Evolutionary conservation across 2,329 filamentous ascomycete species (phyloP).

Genomic region (Hypoxylon sp.): DNA sequence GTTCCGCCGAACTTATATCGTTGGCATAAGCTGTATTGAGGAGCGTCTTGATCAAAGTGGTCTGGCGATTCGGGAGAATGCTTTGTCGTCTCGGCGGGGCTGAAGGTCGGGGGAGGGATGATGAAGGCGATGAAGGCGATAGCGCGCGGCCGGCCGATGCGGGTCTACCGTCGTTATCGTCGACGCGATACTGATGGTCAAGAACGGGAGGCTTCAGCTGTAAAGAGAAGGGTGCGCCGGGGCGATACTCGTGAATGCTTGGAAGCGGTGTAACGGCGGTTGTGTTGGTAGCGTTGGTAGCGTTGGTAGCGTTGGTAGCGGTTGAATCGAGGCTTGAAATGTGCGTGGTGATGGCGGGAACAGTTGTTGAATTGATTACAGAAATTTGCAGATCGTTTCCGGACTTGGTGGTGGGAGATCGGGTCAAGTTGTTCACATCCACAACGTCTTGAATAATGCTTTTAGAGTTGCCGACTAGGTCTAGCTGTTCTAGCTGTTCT

Average conservation of each 20-base stretch:
- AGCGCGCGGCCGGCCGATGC: slow-evolving; percentile 33
- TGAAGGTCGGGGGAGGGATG: slow-evolving; percentile 50
- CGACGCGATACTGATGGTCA: slow-evolving; percentile 33
- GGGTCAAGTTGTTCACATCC: slow-evolving; percentile 25
- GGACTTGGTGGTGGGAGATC: slow-evolving; percentile 36
- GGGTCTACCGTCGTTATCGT: slow-evolving; percentile 41
- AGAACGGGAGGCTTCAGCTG: slow-evolving; percentile 42
- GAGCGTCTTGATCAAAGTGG: slow-evolving; percentile 66
- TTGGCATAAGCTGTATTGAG: slow-evolving; percentile 62
- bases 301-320: slow-evolving; percentile 3
- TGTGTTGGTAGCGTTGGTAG: not conserved
- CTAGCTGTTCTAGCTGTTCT: slow-evolving; percentile 31
- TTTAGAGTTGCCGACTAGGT: slow-evolving; percentile 41
- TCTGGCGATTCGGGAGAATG: slow-evolving; percentile 62
- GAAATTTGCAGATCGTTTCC: slow-evolving; percentile 57
- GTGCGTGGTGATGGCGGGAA: slow-evolving; percentile 37
- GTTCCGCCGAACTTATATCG: slow-evolving; percentile 59
- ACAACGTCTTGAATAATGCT: slow-evolving; percentile 10
- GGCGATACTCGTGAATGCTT: slow-evolving; percentile 55
- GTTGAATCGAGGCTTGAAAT: slow-evolving; percentile 23
- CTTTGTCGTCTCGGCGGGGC: slow-evolving; percentile 60
- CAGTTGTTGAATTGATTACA: slow-evolving; percentile 42
- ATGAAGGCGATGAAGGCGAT: slow-evolving; percentile 36
- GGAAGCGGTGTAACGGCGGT: slow-evolving; percentile 48
- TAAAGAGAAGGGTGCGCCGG: slow-evolving; percentile 42